Evolutionary conservation across 1,284 basidiomycete genomes (phyloP).

Genomic region (Taiwanofungus camphoratus): DNA sequence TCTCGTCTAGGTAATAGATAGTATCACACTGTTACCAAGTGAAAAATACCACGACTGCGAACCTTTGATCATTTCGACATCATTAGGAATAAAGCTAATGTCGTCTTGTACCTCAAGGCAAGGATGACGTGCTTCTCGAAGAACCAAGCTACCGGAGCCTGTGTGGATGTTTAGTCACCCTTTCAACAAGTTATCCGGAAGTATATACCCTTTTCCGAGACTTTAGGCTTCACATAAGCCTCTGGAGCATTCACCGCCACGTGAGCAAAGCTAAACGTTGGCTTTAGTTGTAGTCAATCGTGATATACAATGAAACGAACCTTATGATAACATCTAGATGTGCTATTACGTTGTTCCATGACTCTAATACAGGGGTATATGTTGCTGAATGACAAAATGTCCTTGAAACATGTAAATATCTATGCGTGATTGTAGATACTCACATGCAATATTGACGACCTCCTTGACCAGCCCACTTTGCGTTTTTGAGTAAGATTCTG

Average conservation of each 20-base stretch:
- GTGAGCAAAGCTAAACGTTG: slow-evolving; percentile 69
- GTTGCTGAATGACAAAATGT: slow-evolving; percentile 48
- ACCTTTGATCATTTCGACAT: slow-evolving; percentile 86
- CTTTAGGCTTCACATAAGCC: slow-evolving; percentile 80
- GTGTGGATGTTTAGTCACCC: slow-evolving; percentile 1
- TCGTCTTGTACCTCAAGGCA: slow-evolving; percentile 97
- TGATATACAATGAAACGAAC: slow-evolving; percentile 39
- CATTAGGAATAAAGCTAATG: slow-evolving; percentile 92
- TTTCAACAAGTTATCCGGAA: neutral
- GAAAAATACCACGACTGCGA: slow-evolving; percentile 15
- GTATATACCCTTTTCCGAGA: slow-evolving; percentile 62
- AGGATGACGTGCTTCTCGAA: slow-evolving; percentile 88
- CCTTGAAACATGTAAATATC: neutral
- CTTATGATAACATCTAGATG: slow-evolving; percentile 90
- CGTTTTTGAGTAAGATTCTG: slow-evolving; percentile 66
- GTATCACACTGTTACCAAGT: neutral
- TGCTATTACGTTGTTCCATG: slow-evolving; percentile 83
- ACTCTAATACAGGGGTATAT: slow-evolving; percentile 87
- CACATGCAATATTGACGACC: slow-evolving; percentile 89
- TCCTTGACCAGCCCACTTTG: slow-evolving; percentile 89
- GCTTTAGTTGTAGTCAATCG: neutral
- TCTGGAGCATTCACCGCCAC: slow-evolving; percentile 85
- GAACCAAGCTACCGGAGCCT: slow-evolving; percentile 76
- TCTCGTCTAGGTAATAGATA: slow-evolving; percentile 44
- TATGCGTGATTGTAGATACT: slow-evolving; percentile 29